Evolutionary conservation across 345 rosid species (phyloP).

Genomic region (Camelina laxa): DNA sequence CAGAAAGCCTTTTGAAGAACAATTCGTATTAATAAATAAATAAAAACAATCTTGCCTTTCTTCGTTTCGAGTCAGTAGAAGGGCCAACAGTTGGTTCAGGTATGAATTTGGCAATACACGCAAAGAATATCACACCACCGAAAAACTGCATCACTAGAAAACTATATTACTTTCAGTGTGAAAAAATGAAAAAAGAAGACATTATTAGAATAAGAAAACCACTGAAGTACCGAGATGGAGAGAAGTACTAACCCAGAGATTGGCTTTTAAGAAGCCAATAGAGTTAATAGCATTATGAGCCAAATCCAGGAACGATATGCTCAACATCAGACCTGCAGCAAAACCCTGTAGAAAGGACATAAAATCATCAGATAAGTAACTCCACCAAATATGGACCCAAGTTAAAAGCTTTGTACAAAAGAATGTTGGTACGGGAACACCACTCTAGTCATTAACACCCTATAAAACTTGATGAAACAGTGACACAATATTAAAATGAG

Average conservation of each 20-base stretch:
- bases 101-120: conserved; percentile 76
- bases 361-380: conserved; percentile 36
- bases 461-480: conserved; percentile 11
- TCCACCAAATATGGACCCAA: background rate
- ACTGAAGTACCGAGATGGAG: conserved; percentile 28
- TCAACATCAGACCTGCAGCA: conserved; percentile 97
- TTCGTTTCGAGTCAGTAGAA: conserved; percentile 62
- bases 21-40: background rate
- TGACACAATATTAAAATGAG: conserved; percentile 7
- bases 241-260: conserved; percentile 83
- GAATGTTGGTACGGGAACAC: background rate
- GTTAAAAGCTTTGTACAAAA: background rate
- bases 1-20: conserved; percentile 10
- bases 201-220: conserved; percentile 4
- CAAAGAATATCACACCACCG: conserved; percentile 91
- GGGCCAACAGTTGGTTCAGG: conserved; percentile 83
- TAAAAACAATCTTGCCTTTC: conserved; percentile 61
- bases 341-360: conserved; percentile 69
- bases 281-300: conserved; percentile 98
- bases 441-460: conserved; percentile 1
- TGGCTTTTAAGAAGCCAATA: conserved; percentile 90
- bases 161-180: conserved; percentile 41
- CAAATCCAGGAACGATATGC: conserved; percentile 95
- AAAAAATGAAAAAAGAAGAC: background rate
- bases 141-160: conserved; percentile 70